Base-by-base conservation (phyloP, 2,329 filamentous ascomycete species). In the Pseudopyrenochaeta lycopersici region DNA sequence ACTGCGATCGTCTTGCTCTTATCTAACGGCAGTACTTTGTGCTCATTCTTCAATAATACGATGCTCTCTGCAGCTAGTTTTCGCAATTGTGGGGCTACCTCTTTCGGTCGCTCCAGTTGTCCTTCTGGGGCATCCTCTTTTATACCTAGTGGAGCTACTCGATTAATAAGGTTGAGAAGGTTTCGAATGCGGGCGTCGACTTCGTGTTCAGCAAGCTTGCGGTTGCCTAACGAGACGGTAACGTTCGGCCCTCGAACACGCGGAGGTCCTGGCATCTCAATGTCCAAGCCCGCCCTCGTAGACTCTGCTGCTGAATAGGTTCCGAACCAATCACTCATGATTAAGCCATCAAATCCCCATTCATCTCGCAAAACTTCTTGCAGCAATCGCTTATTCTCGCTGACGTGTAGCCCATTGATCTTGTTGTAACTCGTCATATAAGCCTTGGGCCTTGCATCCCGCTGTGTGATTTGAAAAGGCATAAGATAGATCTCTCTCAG, bases 131-230 rank as follows among this genome's bases (percentile, higher is more conserved):
- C 69, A 10, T 81, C 77, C 14, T 82, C 76, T 0, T 84, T 73
- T 1, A 85, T 85, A 1, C n/a, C n/a, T 1, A 82, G 78, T 59
- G 85, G 88, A 0, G 87, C 87, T 39, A 49, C 44, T n/a, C 83
- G 82, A 27, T 90, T 88, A 58, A 90, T 89, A n/a, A 90, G 77
- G 1, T 88, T 87, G 68, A 85, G 42, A 1, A 60, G 15, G 6
- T 49, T 52, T 4, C 53, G 45, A 1, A 60, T 52, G 4, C 61
- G 52, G 7, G 54, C 49, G 59, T 45, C 57, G 36, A 47, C 61
- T 62, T 52, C 68, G 53, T 32, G 64, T 46, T 80, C 23, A 80
- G 78, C 65, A 89, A 90, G 67, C 90, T 90, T 36, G 15, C 47
- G 38, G n/a, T 35, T 52, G 2, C 18, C 48, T 27, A 41, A 47